Evolutionary conservation across 2,329 filamentous ascomycete genomes (phyloP).

Genomic region (Fonsecaea pedrosoi): DNA sequence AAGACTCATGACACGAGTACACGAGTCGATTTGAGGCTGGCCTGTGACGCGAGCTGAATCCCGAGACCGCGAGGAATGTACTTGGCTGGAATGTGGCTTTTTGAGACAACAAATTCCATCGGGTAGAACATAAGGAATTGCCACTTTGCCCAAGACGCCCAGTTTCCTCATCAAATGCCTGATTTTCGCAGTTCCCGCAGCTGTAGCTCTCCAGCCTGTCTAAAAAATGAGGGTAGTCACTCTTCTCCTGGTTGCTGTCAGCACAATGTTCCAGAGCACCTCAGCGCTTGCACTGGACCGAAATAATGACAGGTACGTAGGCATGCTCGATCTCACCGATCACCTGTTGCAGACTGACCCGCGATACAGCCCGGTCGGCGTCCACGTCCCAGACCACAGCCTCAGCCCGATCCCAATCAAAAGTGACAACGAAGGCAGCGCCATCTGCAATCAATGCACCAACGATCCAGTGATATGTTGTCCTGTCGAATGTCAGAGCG

Average conservation of each 20-base stretch:
- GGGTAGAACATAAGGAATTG: constrained; percentile 17
- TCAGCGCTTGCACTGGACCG: constrained; percentile 17
- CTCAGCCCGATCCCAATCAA: constrained; percentile 9
- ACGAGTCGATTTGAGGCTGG: constrained; percentile 17
- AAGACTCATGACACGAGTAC: constrained; percentile 15
- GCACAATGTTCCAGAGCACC: constrained; percentile 14
- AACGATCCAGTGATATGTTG: constrained; percentile 30
- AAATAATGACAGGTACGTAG: constrained; percentile 14
- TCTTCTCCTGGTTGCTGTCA: constrained; percentile 22
- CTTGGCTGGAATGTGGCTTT: constrained; percentile 35
- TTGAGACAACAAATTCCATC: constrained; percentile 8
- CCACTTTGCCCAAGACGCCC: not conserved
- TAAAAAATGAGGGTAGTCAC: constrained; percentile 24
- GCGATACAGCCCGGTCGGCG: not conserved
- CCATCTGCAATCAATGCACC: constrained; percentile 26
- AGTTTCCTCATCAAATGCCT: not conserved
- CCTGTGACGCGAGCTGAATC: constrained; percentile 16
- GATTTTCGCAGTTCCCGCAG: not conserved
- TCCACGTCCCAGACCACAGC: not conserved
- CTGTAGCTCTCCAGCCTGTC: constrained; percentile 5
- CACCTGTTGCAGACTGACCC: not conserved
- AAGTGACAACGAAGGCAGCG: constrained; percentile 12
- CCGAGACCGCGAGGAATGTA: constrained; percentile 28
- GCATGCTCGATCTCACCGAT: not conserved
- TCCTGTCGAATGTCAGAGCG: constrained; percentile 20